Evolutionary conservation across 2,329 filamentous ascomycete genomes (phyloP), one percentile per base, ranked within the genome.

Genomic region (Periglandula ipomoeae): DNA sequence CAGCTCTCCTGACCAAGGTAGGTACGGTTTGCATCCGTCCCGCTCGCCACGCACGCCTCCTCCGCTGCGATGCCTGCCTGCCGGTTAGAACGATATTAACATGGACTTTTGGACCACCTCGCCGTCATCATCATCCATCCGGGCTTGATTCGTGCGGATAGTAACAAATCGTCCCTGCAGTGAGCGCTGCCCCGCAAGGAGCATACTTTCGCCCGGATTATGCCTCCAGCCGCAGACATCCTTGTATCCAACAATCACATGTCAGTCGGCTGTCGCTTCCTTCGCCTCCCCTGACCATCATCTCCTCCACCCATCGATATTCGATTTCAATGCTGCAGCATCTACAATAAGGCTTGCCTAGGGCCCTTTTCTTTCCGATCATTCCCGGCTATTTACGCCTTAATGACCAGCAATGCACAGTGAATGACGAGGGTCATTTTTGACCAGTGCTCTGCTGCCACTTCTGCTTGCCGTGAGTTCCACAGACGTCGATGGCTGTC

Each of bases 181-280:
- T 34, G 13, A 34, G 13, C 13, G n/a, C n/a, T 34, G 8, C 32
- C 11, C 10, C 4, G 23, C 13, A 45, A 34, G 3, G 27, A 20
- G 17, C 15, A 19, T 39, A 24, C 9, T 32, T 8, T 32, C 30
- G 4, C 30, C 3, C 27, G 30, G 30, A 15, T 11, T 1, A 10
- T 11, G 30, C 39, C 8, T 9, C 22, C 11, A 11, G 17, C 10
- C 17, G 15, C 35, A 20, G 11, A 20, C 19, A 46, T 26, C 23
- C 22, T 37, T 46, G 32, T 27, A 40, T 24, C 37, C 22, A 13
- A 42, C n/a, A 42, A 42, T 49, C 48, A 46, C 48, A 49, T 46
- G 48, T 35, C 42, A 49, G 27, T 24, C 24, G 32, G 42, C 15
- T 38, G 44, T 49, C 37, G 38, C n/a, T n/a, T n/a, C n/a, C n/a